phyloP scores from a whole-genome alignment of 2,329 filamentous ascomycete species.

The Coniella lustricola region DNA sequence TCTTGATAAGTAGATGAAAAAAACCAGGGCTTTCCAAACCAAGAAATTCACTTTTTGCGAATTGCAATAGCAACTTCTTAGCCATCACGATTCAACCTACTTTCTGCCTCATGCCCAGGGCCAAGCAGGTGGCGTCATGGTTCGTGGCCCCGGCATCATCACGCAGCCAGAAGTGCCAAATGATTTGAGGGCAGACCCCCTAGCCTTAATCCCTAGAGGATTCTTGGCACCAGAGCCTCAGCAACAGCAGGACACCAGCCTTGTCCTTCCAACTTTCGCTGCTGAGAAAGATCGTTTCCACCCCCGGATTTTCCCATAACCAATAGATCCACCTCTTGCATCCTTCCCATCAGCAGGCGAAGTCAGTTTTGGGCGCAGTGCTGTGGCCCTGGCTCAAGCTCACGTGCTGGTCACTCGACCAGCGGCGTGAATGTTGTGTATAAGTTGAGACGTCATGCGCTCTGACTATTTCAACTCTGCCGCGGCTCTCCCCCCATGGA shows the following conservation, averaged over 20 bases:
- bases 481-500: constrained; percentile 1
- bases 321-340: constrained; percentile 11
- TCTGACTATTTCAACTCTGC: neutral
- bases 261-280: constrained; percentile 9
- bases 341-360: constrained; percentile 17
- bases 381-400: neutral
- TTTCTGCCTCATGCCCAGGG: neutral
- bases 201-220: neutral
- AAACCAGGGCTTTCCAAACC: neutral
- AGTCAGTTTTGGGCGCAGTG: constrained; percentile 3
- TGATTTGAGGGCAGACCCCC: constrained; percentile 1
- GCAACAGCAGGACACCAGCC: constrained; percentile 2
- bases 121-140: neutral
- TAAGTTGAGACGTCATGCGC: neutral
- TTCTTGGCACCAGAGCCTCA: constrained; percentile 7
- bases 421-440: neutral
- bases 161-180: constrained; percentile 4
- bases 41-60: neutral
- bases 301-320: constrained; percentile 5
- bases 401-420: neutral
- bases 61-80: neutral
- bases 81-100: neutral
- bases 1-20: neutral
- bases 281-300: constrained; percentile 15
- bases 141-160: neutral